Conservation (phyloP, 2,329 filamentous ascomycete species). For the Leptographium flavum region DNA sequence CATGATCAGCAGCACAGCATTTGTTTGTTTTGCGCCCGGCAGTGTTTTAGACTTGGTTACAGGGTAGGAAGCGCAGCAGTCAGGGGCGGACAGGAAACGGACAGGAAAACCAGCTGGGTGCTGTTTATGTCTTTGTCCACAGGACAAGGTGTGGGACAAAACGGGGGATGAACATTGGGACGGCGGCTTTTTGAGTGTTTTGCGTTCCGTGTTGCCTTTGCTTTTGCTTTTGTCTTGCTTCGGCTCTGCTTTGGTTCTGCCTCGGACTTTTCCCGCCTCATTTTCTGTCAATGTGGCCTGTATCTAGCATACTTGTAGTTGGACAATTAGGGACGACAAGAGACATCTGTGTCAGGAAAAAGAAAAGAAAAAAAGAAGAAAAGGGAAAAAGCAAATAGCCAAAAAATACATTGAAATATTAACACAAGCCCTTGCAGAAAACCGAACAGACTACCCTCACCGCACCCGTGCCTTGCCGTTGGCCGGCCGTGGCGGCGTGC, state of each 20-base stretch:
- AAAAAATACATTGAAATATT: neutral
- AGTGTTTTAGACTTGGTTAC: neutral
- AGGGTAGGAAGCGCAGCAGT: neutral
- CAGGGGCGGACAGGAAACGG: neutral
- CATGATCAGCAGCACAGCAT: constrained; percentile 5
- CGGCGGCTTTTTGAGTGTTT: neutral
- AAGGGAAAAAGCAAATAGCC: neutral
- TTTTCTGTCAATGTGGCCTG: neutral
- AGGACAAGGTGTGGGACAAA: neutral
- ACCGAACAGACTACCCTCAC: neutral
- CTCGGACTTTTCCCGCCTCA: neutral
- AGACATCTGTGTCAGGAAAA: no score
- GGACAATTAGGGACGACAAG: neutral
- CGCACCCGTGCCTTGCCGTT: constrained; percentile 16
- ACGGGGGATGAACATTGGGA: neutral
- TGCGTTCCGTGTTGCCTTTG: neutral
- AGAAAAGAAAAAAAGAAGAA: neutral
- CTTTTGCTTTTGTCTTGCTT: neutral
- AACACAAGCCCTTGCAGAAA: neutral
- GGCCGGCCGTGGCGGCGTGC: constrained; percentile 17
- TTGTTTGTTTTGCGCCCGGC: neutral
- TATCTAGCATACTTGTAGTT: neutral
- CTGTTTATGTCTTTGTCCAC: neutral
- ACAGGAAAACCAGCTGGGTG: neutral
- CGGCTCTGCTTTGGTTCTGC: neutral